These are phyloP conservation scores for Friedmanniomyces simplex DNA, from an alignment of 495 filamentous ascomycete species.

Conservation along the genomic window DNA sequence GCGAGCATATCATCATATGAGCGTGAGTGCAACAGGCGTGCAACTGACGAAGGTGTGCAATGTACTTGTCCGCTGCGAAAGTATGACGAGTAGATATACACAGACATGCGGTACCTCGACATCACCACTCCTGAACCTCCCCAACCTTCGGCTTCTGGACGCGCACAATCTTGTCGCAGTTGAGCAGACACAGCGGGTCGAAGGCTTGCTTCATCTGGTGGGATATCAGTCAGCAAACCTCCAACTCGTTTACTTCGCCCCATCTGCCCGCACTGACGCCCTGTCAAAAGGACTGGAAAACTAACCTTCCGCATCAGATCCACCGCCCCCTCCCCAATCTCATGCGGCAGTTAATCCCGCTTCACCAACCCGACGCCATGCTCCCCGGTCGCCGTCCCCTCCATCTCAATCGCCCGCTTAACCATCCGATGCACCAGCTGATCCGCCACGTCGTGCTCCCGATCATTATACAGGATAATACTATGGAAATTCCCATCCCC, in stretches of 20 bases:
- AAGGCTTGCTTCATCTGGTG: slow-evolving; percentile 59
- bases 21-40: too few species aligned
- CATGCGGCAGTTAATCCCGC: slow-evolving; percentile 66
- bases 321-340: slow-evolving; percentile 60
- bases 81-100: neutral
- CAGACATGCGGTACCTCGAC: neutral
- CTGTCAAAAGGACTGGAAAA: slow-evolving; percentile 9
- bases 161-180: slow-evolving; percentile 72
- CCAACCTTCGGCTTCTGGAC: slow-evolving; percentile 28
- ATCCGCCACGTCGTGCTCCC: slow-evolving; percentile 53
- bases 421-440: slow-evolving; percentile 74
- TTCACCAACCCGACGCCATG: slow-evolving; percentile 76
- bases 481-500: slow-evolving; percentile 80
- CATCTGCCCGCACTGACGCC: too few species aligned
- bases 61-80: neutral
- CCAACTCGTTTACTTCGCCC: too few species aligned
- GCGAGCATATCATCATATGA: too few species aligned
- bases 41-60: too few species aligned
- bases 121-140: slow-evolving; percentile 34
- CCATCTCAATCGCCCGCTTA: slow-evolving; percentile 69
- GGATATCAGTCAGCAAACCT: neutral
- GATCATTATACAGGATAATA: slow-evolving; percentile 62
- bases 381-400: slow-evolving; percentile 76
- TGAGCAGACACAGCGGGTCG: slow-evolving; percentile 66
- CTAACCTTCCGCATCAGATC: slow-evolving; percentile 69